Conservation (phyloP, 805 yeast species). For the Pichia sporocuriosa region DNA sequence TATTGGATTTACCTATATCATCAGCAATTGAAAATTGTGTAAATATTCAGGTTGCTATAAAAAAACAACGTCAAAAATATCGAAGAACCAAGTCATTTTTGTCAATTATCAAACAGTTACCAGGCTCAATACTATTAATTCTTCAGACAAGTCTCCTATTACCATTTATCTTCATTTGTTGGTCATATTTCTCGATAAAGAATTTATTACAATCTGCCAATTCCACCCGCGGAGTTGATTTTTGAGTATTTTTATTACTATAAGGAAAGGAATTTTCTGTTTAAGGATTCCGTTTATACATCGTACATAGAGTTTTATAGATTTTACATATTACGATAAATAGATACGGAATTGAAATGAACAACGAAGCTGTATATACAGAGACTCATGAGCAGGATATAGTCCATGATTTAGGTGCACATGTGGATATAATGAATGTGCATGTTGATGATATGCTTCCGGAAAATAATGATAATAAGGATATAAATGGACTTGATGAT, state of each 20-base stretch:
- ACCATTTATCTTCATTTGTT: constrained; percentile 2
- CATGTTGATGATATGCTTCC: no score
- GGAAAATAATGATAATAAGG: background rate
- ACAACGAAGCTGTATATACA: background rate
- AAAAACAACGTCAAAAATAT: background rate
- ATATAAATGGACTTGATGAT: background rate
- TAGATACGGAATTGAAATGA: no score
- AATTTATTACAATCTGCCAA: no score
- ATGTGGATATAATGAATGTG: no score
- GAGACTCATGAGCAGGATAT: background rate
- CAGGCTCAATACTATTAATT: no score
- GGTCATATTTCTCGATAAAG: background rate
- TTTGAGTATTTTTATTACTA: no score
- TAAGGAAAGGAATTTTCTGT: no score
- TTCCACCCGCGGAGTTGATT: no score
- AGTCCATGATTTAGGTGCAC: no score
- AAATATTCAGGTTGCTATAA: background rate
- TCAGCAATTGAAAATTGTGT: background rate
- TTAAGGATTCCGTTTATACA: background rate
- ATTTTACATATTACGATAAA: no score
- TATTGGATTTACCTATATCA: background rate
- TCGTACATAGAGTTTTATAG: background rate
- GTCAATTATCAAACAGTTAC: no score
- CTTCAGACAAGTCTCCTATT: background rate
- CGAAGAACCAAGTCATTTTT: background rate